Evolutionary conservation across 108 stramenopile species (phyloP).

Genomic region (Cyclotella sp.): DNA sequence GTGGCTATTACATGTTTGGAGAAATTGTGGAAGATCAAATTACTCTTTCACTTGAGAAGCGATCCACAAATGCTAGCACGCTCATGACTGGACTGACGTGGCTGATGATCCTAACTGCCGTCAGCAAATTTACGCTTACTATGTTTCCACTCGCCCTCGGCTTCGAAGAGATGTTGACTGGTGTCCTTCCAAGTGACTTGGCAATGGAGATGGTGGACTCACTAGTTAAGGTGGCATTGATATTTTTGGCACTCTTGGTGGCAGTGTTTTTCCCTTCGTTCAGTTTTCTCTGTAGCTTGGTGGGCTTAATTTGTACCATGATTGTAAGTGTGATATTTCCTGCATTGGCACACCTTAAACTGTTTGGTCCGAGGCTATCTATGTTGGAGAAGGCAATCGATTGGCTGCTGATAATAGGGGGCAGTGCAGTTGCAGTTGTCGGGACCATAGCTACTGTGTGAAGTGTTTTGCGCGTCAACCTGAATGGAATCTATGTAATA

Average conservation of each 20-base stretch:
- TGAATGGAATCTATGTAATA: no score
- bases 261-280: constrained; percentile 84
- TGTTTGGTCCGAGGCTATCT: constrained; percentile 66
- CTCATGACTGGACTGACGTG: constrained; percentile 74
- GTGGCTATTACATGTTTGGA: constrained; percentile 86
- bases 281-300: constrained; percentile 73
- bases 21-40: constrained; percentile 80
- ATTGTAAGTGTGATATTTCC: constrained; percentile 79
- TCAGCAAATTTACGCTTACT: constrained; percentile 79
- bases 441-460: constrained; percentile 61
- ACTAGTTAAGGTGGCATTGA: constrained; percentile 65
- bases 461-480: no score
- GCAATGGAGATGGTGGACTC: constrained; percentile 60
- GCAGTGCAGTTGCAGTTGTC: constrained; percentile 58
- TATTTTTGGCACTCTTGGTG: constrained; percentile 61
- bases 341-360: constrained; percentile 69
- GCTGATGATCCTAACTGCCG: constrained; percentile 86
- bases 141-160: constrained; percentile 87
- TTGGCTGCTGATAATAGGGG: constrained; percentile 45
- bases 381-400: constrained; percentile 49
- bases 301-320: constrained; percentile 87
- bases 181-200: constrained; percentile 63
- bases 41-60: constrained; percentile 72
- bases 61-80: constrained; percentile 44
- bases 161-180: constrained; percentile 82